Conservation (phyloP, 441 rosid genomes). For the Erodium texanum region DNA sequence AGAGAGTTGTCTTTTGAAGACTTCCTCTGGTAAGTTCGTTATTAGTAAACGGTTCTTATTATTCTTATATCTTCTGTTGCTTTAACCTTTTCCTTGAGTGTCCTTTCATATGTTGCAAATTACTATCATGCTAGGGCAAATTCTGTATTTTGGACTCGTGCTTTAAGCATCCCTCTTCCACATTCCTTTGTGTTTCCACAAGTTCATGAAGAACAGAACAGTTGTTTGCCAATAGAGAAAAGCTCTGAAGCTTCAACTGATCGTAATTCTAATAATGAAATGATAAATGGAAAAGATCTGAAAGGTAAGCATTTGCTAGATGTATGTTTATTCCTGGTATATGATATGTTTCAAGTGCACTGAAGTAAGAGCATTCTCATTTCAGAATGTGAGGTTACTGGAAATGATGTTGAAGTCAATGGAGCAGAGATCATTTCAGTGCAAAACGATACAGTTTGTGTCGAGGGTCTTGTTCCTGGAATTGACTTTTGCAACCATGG, state of each 20-base stretch:
- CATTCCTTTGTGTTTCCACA: constrained; percentile 72
- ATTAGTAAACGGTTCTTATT: background rate
- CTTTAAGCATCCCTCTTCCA: constrained; percentile 84
- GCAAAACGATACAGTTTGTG: constrained; percentile 64
- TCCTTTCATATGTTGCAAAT: constrained; percentile 10
- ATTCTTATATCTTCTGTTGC: background rate
- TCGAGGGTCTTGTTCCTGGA: constrained; percentile 96
- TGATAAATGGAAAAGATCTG: constrained; percentile 18
- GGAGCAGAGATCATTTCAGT: constrained; percentile 27
- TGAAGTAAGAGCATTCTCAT: constrained; percentile 13
- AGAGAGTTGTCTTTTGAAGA: constrained; percentile 70
- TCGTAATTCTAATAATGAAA: constrained; percentile 18
- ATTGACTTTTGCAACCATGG: constrained; percentile 98
- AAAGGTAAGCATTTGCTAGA: constrained; percentile 21
- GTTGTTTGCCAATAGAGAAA: constrained; percentile 16
- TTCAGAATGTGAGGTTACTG: constrained; percentile 28
- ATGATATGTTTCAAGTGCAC: constrained; percentile 5
- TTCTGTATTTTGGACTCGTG: constrained; percentile 92
- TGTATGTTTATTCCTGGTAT: background rate
- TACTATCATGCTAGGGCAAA: constrained; percentile 53
- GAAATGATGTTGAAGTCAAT: constrained; percentile 21
- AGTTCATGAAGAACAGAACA: constrained; percentile 32
- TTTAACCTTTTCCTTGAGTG: constrained; percentile 5
- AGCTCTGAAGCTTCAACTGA: constrained; percentile 16
- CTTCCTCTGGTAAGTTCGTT: constrained; percentile 68